Evolutionary conservation across 352 stramenopile species (phyloP), one percentile per base, ranked within the genome.

Genomic region (Bremia lactucae): DNA sequence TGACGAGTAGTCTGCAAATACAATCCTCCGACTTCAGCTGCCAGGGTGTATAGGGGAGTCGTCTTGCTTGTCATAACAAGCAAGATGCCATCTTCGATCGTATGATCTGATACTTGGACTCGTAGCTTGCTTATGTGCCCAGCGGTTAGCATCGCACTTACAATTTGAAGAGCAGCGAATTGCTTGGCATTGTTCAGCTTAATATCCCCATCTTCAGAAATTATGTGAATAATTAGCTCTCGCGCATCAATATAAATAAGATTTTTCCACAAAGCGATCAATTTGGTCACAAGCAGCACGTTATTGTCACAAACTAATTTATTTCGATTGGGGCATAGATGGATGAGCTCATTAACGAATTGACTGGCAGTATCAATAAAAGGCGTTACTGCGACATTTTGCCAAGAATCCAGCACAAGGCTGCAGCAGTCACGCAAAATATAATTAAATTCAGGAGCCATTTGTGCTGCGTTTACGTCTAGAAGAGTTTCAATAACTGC

Each of bases 351-450:
- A 26, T 82, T 73, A 18, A 83, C 24, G 60, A 86, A 85, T 15
- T 65, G 64, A 14, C 55, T 76, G 6, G 47, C 38, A 6, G 46
- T 57, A 2, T 48, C 50, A 6, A 34, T 36, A 13, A 67, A 25
- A 8, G 39, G 41, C 20, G 26, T 18, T 7, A 64, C 25, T 2
- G 51, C 34, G 10, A 74, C 48, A 18, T 72, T 45, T 25, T 71
- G 65, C 75, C 73, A 87, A 10, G 50, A 50, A 43, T 66, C 59
- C 6, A 87, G 34, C 15, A 83, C 31, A 25, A 89, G 41, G 25
- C 68, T 52, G 29, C 74, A 89, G 25, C 70, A 78, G 52, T 92
- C 80, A 22, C 77, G 70, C 28, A 92, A 52, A 28, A 92, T 45
- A 43, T 89, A 89, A 31, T 75, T 67, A 36, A 89, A 88, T 36